Conservation (phyloP, 2,329 filamentous ascomycete species). For the Spiromastix sp. region DNA sequence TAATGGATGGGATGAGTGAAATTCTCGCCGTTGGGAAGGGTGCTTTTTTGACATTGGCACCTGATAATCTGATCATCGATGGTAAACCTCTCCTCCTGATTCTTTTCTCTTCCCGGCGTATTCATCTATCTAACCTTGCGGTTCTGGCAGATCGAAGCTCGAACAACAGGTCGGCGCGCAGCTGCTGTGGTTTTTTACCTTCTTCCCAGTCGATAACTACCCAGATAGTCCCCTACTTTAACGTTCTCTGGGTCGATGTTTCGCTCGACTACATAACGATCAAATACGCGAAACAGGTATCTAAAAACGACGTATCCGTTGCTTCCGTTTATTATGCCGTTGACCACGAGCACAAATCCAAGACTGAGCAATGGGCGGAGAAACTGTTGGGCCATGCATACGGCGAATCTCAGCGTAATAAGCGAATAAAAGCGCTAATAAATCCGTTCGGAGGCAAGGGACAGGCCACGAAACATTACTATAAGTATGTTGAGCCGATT, state of each 20-base stretch:
- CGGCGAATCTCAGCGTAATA: conserved; percentile 53
- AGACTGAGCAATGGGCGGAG: conserved; percentile 52
- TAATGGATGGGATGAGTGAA: conserved; percentile 27
- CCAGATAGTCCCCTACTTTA: conserved; percentile 62
- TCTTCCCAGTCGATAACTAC: conserved; percentile 40
- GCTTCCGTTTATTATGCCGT: conserved; percentile 53
- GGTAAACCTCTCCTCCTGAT: conserved; percentile 33
- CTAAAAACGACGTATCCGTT: conserved; percentile 51
- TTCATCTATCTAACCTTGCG: too few relatives aligned
- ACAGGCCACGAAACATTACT: conserved; percentile 60
- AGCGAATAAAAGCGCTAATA: conserved; percentile 76
- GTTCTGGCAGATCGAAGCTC: too few relatives aligned
- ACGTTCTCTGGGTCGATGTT: conserved; percentile 72
- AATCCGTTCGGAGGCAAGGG: conserved; percentile 89
- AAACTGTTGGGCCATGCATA: conserved; percentile 62
- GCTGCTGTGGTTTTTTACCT: conserved; percentile 48
- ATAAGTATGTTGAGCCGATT: conserved; percentile 66
- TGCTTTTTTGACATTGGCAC: conserved; percentile 50
- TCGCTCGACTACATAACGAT: conserved; percentile 53
- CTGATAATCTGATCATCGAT: conserved; percentile 49
- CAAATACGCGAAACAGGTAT: conserved; percentile 55
- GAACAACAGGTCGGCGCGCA: conserved; percentile 29
- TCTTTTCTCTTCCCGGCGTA: too few relatives aligned
- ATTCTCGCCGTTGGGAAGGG: conserved; percentile 47
- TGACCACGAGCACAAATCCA: conserved; percentile 39